A percentile compares a stretch with the other conserved stretches of the same genome.
Evolutionary conservation across 345 rosid species (phyloP).

Genomic region (Camelina laxa): DNA sequence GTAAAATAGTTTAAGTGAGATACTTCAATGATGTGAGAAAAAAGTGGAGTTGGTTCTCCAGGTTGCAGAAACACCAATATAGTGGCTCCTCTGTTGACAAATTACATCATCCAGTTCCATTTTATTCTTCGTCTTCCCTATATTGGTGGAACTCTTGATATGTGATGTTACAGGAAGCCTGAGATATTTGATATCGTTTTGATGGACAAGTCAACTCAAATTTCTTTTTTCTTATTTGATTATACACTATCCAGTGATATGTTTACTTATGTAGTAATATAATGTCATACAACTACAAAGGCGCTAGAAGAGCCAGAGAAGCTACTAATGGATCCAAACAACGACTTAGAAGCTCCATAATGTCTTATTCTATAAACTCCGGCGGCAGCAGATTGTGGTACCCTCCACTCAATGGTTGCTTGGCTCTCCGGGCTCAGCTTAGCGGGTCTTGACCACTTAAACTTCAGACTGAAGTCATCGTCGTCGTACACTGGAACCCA

Average conservation of each 20-base stretch:
- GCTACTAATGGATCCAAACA: slow-evolving; percentile 64
- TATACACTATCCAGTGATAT: background rate
- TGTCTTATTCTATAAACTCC: slow-evolving; percentile 84
- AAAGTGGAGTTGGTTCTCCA: slow-evolving; percentile 15
- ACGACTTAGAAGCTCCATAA: slow-evolving; percentile 81
- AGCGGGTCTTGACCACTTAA: slow-evolving; percentile 81
- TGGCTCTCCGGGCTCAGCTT: slow-evolving; percentile 67
- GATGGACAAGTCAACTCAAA: background rate
- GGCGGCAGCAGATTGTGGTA: slow-evolving; percentile 57
- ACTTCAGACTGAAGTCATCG: slow-evolving; percentile 80
- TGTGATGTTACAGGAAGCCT: no score
- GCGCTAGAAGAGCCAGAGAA: slow-evolving; percentile 86
- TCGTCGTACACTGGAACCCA: slow-evolving; percentile 86
- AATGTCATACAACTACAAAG: slow-evolving; percentile 59
- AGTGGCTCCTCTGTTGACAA: background rate
- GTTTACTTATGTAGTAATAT: background rate
- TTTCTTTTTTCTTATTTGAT: background rate
- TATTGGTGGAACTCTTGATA: no score
- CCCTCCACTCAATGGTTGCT: slow-evolving; percentile 76
- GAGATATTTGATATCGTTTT: background rate
- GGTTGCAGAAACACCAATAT: slow-evolving; percentile 14
- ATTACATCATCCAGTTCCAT: background rate
- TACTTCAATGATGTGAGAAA: slow-evolving; percentile 15
- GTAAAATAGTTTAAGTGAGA: slow-evolving; percentile 21
- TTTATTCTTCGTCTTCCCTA: background rate